Conservation (phyloP, 305 asterid genomes). For the Solanum hybrid region DNA sequence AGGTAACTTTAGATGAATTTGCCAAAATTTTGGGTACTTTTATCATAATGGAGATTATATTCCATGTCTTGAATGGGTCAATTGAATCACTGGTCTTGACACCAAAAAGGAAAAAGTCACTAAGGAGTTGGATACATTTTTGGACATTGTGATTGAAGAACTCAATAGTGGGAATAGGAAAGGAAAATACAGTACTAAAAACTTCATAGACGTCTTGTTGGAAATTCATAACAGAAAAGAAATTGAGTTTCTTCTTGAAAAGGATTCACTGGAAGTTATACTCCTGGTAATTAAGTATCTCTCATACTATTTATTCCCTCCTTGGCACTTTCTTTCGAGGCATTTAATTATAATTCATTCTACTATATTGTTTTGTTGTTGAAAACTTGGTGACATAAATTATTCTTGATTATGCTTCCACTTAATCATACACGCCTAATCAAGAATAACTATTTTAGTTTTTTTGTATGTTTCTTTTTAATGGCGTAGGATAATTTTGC, state of each 20-base stretch:
- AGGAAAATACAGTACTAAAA: not conserved
- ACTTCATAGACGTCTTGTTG: not conserved
- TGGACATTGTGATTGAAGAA: not conserved
- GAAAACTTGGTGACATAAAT: not conserved
- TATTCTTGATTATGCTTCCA: not conserved
- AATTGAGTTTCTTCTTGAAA: not conserved
- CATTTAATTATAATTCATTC: no score
- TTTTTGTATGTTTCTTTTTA: not conserved
- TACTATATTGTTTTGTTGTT: not conserved
- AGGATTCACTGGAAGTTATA: not conserved
- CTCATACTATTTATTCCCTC: not conserved
- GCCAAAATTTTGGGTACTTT: not conserved
- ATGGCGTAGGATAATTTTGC: not conserved
- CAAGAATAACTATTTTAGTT: not conserved
- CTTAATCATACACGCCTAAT: not conserved
- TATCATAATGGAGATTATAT: not conserved
- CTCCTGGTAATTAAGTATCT: not conserved
- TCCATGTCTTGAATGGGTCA: not conserved
- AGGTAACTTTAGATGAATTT: not conserved
- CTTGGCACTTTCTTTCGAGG: not conserved
- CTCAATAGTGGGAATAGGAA: not conserved
- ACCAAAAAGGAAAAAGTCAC: not conserved
- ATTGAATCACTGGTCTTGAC: not conserved
- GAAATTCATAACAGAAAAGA: not conserved
- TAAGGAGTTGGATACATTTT: not conserved